Percentiles rank a stretch among this genome's conserved stretches.
Conservation (phyloP, 345 rosid species). For the Dipteronia dyeriana region DNA sequence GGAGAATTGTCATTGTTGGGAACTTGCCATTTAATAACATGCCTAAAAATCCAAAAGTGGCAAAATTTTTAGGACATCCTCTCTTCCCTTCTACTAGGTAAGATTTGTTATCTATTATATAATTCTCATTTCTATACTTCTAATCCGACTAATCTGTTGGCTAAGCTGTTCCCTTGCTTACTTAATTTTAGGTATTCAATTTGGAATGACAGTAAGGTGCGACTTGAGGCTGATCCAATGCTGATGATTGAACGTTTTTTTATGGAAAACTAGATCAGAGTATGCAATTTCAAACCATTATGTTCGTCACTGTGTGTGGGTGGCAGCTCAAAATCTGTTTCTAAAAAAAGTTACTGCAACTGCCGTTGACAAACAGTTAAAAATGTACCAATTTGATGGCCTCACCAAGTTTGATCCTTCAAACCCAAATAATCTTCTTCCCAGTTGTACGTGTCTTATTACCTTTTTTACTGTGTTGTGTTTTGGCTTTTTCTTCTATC, state of each 20-base stretch:
- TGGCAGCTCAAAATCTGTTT: conserved; percentile 75
- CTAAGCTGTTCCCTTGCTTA: conserved; percentile 9
- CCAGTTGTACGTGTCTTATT: conserved; percentile 63
- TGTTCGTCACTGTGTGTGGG: conserved; percentile 95
- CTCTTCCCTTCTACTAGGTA: conserved; percentile 94
- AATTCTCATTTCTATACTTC: conserved; percentile 13
- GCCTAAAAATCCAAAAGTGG: conserved; percentile 91
- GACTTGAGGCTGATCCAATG: conserved; percentile 80
- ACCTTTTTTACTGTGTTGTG: conserved; percentile 1
- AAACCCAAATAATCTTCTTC: conserved; percentile 66
- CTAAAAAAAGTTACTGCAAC: conserved; percentile 73
- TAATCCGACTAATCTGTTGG: conserved; percentile 13
- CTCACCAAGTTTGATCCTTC: conserved; percentile 65
- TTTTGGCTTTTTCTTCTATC: conserved; percentile 11
- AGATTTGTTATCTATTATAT: conserved; percentile 32
- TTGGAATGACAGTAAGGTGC: conserved; percentile 71
- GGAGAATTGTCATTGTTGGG: conserved; percentile 77
- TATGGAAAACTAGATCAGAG: conserved; percentile 81
- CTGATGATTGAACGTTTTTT: conserved; percentile 76
- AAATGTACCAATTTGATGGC: conserved; percentile 73
- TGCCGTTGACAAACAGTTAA: conserved; percentile 76
- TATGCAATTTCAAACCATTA: conserved; percentile 95
- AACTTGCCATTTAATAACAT: conserved; percentile 76
- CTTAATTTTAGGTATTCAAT: conserved; percentile 21
- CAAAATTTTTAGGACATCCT: conserved; percentile 83